A percentile compares a stretch with the other conserved stretches of the same genome.
phyloP scores from a whole-genome alignment of 768 basidiomycete genomes.

The Amanita polypyramis region DNA sequence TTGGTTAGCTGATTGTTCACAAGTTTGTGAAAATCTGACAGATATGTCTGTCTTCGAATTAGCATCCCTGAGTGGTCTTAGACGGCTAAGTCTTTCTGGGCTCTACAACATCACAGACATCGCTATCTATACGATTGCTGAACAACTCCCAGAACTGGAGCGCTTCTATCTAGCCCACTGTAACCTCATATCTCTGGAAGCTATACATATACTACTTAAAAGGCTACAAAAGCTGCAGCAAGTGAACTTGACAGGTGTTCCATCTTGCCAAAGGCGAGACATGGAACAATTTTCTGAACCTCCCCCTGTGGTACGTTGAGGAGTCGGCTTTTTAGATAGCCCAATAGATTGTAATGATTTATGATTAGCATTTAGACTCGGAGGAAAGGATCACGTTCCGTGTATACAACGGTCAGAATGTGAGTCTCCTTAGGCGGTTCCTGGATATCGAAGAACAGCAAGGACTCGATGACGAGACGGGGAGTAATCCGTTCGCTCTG shows the following conservation, averaged over 20 bases:
- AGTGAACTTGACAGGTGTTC: slow-evolving; percentile 72
- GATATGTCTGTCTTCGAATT: slow-evolving; percentile 81
- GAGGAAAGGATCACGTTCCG: slow-evolving; percentile 66
- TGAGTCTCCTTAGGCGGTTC: slow-evolving; percentile 52
- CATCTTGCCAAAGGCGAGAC: slow-evolving; percentile 59
- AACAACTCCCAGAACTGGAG: slow-evolving; percentile 59
- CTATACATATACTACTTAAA: slow-evolving; percentile 60
- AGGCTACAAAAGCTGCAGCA: slow-evolving; percentile 53
- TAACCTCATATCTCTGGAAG: slow-evolving; percentile 66
- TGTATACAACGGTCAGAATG: slow-evolving; percentile 67
- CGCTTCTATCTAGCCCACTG: slow-evolving; percentile 85
- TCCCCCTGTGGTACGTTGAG: slow-evolving; percentile 45
- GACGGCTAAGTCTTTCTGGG: slow-evolving; percentile 70
- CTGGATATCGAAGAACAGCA: slow-evolving; percentile 61
- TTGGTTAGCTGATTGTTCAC: background rate
- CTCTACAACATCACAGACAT: slow-evolving; percentile 80
- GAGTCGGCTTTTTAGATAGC: background rate
- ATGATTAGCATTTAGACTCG: slow-evolving; percentile 45
- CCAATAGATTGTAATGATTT: background rate
- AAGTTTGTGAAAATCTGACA: slow-evolving; percentile 76
- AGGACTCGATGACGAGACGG: slow-evolving; percentile 43
- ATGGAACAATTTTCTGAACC: slow-evolving; percentile 68
- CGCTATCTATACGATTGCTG: slow-evolving; percentile 67
- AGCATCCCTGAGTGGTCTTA: slow-evolving; percentile 55
- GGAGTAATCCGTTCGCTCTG: slow-evolving; percentile 47